Evolutionary conservation across 1,284 basidiomycete species (phyloP).

Genomic region (Athelia psychrophila): DNA sequence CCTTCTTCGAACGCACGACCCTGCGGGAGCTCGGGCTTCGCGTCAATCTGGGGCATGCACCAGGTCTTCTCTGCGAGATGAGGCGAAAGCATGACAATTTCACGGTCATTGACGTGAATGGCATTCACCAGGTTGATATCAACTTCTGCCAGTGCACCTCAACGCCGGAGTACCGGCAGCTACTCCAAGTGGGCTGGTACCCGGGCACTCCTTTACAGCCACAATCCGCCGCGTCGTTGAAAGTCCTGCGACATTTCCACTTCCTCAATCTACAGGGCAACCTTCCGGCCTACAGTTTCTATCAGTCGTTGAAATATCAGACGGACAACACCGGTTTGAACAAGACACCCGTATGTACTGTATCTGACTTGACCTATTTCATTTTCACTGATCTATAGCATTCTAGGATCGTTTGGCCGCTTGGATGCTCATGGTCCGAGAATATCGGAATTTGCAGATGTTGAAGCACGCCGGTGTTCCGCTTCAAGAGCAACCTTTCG

Average conservation of each 20-base stretch:
- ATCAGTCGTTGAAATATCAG: constrained; percentile 8
- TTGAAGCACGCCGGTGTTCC: constrained; percentile 1
- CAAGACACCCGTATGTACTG: background rate
- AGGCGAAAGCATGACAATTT: background rate
- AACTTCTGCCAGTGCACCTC: constrained; percentile 15
- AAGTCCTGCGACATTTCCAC: constrained; percentile 14
- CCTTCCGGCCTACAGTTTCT: constrained; percentile 10
- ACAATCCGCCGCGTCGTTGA: constrained; percentile 14
- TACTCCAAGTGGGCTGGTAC: constrained; percentile 15
- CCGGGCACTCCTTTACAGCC: constrained; percentile 15
- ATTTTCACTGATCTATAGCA: background rate
- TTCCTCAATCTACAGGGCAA: constrained; percentile 12
- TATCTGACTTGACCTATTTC: background rate
- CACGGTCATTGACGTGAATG: background rate
- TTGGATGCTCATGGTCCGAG: background rate
- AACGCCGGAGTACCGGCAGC: constrained; percentile 5
- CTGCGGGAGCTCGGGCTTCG: background rate
- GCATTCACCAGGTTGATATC: constrained; percentile 6
- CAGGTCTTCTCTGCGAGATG: background rate
- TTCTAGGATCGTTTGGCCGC: background rate
- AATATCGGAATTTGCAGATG: background rate
- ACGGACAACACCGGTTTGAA: constrained; percentile 8
- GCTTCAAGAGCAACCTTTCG: constrained; percentile 7
- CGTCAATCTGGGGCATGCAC: constrained; percentile 10
- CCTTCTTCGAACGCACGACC: no score